These are phyloP conservation scores for Cotoneaster glaucophyllus DNA, from an alignment of 306 rosid genomes.

Conservation along the genomic window DNA sequence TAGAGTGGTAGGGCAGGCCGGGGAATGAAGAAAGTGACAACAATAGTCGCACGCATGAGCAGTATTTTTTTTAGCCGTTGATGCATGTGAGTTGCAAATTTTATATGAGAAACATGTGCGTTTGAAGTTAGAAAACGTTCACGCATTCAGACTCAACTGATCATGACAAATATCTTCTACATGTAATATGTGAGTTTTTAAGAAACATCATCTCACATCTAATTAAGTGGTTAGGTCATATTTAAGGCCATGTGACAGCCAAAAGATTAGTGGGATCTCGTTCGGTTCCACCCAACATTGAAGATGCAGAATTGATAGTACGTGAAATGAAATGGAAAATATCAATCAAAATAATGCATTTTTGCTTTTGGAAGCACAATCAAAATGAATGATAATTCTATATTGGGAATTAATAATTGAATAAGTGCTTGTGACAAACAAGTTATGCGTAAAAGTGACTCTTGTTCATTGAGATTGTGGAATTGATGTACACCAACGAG, in stretches of 20 bases:
- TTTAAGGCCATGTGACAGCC: neutral
- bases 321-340: neutral
- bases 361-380: neutral
- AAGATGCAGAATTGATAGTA: neutral
- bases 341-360: neutral
- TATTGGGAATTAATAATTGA: no score
- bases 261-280: neutral
- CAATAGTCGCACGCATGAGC: neutral
- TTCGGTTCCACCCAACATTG: neutral
- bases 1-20: neutral
- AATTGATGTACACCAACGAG: no score
- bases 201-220: neutral
- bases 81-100: no score
- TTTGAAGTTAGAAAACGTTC: no score
- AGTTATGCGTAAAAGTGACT: no score
- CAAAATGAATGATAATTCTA: no score
- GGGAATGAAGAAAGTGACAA: neutral
- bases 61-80: rapidly evolving
- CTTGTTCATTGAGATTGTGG: neutral
- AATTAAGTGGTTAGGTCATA: neutral
- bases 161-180: no score
- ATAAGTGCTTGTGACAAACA: neutral
- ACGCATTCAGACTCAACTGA: no score
- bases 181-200: neutral
- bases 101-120: no score